Evolutionary conservation across 306 rosid genomes (phyloP), one percentile per base, ranked within the genome.

Genomic region (Adenanthera pavonina): DNA sequence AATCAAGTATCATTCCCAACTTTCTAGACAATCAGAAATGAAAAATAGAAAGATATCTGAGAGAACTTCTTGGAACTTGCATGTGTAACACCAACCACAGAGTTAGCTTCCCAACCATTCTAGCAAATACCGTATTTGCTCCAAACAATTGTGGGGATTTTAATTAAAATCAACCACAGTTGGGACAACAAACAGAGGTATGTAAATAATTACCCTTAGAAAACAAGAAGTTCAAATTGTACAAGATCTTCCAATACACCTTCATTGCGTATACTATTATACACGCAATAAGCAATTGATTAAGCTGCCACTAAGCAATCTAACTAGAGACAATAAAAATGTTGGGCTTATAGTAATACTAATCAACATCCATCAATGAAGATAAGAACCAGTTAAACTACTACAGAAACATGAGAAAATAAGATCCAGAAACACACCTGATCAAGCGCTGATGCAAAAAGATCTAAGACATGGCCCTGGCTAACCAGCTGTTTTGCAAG

Each of bases 381-480:
- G 12, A 56, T 38, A 86, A 70, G 17, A 54, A 3, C 8, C 43
- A 33, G n/a, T 48, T 13, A 71, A 73, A 69, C n/a, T 80, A 46
- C 47, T 30, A 20, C 17, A 64, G 34, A 46, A 65, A 68, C 79
- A 34, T 16, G 53, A 74, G 48, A 76, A 81, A 79, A 30, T 65
- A 69, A 49, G 66, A 70, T n/a, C 20, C 65, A n/a, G 78, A 67
- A 46, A 80, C 81, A 35, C 17, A 94, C 98, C 95, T 94, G 98
- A 92, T 94, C 98, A 75, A 94, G 97, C 19, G 98, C 98, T 43
- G 98, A 94, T 70, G 98, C 98, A 83, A 94, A 94, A 46, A 94
- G 85, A 76, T 94, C 98, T 44, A 94, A 84, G 74, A 94, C 97
- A 7, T 92, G 97, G 73, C 97, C 98, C 83, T 94, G 98, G 89